A percentile compares a stretch with the other conserved stretches of the same genome.
Evolutionary conservation across 2,329 filamentous ascomycete genomes (phyloP).

Genomic region (Apiospora koreana): DNA sequence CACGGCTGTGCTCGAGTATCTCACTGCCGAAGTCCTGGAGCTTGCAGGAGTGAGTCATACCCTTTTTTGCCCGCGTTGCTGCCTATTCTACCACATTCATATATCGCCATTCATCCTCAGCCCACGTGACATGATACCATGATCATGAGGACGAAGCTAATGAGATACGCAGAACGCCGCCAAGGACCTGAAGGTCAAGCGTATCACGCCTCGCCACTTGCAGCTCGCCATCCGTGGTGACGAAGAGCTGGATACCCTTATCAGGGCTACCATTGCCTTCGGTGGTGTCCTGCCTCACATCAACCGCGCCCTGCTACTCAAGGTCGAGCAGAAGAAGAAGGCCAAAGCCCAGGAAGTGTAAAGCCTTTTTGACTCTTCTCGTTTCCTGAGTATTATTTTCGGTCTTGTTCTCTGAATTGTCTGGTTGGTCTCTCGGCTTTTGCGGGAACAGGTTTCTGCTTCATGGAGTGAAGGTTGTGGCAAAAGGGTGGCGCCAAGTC

Average conservation of each 20-base stretch:
- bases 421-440: slow-evolving; percentile 7
- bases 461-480: slow-evolving; percentile 6
- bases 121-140: slow-evolving; percentile 11
- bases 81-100: background rate
- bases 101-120: background rate
- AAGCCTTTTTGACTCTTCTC: slow-evolving; percentile 13
- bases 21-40: slow-evolving; percentile 97
- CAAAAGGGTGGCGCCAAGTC: background rate
- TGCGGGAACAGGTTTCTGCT: slow-evolving; percentile 5
- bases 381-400: background rate
- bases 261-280: slow-evolving; percentile 96
- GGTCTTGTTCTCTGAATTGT: slow-evolving; percentile 8
- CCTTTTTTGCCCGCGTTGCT: slow-evolving; percentile 11
- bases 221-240: slow-evolving; percentile 98
- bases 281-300: slow-evolving; percentile 98
- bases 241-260: slow-evolving; percentile 96
- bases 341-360: slow-evolving; percentile 54
- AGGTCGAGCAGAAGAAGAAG: slow-evolving; percentile 98
- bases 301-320: slow-evolving; percentile 93
- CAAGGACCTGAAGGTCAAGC: slow-evolving; percentile 99
- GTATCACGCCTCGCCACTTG: slow-evolving; percentile 95
- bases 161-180: slow-evolving; percentile 72
- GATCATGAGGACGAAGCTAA: background rate
- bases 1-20: slow-evolving; percentile 95
- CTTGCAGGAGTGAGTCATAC: slow-evolving; percentile 75